Base-by-base conservation (phyloP, 768 basidiomycete genomes). In the Hemileccinum rubropunctum region DNA sequence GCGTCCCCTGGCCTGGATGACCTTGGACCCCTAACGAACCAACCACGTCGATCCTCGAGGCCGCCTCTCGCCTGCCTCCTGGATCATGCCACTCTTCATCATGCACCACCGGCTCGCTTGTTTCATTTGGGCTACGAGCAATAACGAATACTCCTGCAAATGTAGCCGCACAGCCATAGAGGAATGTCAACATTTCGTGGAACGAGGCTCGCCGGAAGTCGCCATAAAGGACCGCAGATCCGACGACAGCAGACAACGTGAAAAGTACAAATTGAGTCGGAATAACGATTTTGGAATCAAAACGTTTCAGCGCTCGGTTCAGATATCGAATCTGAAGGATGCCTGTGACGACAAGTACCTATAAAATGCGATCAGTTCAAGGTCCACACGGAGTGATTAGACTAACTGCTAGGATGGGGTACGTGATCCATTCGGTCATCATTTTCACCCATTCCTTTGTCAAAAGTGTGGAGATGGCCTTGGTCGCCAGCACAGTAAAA, bases 181-280 rank as follows among this genome's bases (percentile, higher is more conserved):
- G 61, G 68, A 94, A 94, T 6, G 87, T 91, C 42, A 92, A 74
- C 51, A 89, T 78, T 60, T 88, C 82, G 64, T 93, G 87, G 64
- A 93, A 88, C 10, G 80, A 79, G 12, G 90, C 84, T 52, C 80
- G 81, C 57, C 82, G 77, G 71, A 99, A 99, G 67, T 99, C 95
- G 21, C 91, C 88, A 63, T 95, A 99, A 1, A 99, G 78, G 14
- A 99, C 85, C 2, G 91, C 92, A 4, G 92, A 95, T 23, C 95
- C 95, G 48, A 90, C 73, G 58, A 99, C 95, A 5, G 91, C 92
- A 5, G 91, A 92, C 32, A 98, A 75, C 21, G 91, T 95, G 73
- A 98, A 98, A 48, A 93, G 77, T 27, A 95, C 92, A 65, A 97
- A 98, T 74, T 98, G 95, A 13, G 85, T 86, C 5, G 95, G 95